Evolutionary conservation across 345 rosid genomes (phyloP).

Genomic region (Linum tenue): DNA sequence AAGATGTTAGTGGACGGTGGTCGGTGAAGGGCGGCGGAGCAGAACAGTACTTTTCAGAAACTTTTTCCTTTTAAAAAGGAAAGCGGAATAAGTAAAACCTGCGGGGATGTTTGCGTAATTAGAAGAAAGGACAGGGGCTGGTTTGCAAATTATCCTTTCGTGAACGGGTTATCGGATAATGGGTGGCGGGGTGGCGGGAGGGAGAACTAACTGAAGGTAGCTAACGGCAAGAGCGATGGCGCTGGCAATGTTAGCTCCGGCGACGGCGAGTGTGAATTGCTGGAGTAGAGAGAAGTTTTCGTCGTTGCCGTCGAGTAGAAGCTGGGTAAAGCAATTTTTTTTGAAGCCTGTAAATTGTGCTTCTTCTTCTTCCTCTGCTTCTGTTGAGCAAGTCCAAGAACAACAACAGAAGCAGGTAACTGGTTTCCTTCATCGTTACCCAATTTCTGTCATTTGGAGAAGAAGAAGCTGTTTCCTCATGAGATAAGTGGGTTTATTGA

Average conservation of each 20-base stretch:
- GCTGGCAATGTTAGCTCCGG: background rate
- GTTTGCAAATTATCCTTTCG: background rate
- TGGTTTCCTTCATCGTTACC: background rate
- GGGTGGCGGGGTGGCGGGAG: background rate
- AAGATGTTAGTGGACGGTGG: background rate
- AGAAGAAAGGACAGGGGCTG: background rate
- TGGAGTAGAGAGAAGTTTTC: constrained; percentile 4
- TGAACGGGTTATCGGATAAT: background rate
- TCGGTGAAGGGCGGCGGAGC: background rate
- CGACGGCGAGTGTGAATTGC: constrained; percentile 8
- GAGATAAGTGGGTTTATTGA: constrained; percentile 12
- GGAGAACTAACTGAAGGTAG: background rate
- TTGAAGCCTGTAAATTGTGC: constrained; percentile 35
- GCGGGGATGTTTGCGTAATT: constrained; percentile 5
- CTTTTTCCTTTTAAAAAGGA: background rate
- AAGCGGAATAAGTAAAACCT: too few relatives aligned
- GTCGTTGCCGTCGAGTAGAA: background rate
- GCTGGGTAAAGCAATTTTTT: constrained; percentile 1
- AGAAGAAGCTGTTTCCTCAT: background rate
- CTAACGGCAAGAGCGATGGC: background rate
- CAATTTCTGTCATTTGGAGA: background rate
- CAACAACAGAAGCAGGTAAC: constrained; percentile 12
- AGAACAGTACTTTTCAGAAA: background rate
- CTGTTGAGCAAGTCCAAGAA: constrained; percentile 21
- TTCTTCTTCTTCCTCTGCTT: constrained; percentile 12